Base-by-base conservation (phyloP, 2,329 filamentous ascomycete genomes). In the Paracoccidioides lutzii region DNA sequence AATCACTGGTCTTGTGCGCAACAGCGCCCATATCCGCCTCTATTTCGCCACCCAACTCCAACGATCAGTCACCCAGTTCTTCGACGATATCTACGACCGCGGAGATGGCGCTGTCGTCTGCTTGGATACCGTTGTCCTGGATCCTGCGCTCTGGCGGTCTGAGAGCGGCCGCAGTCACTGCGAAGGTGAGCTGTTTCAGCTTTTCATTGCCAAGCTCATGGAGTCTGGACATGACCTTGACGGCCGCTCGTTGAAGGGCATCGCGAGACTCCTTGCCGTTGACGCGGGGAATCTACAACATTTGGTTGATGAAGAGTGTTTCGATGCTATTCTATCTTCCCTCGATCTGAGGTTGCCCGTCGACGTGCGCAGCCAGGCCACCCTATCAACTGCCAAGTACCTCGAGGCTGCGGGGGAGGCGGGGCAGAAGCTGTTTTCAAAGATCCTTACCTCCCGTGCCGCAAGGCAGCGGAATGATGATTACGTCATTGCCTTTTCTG, bases 401-500 rank as follows among this genome's bases (percentile, higher is more conserved):
- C 79, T 96, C 59, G 87, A 91, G 68, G 82, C 84, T 33, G 83
- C 87, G 3, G 82, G 82, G 54, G 81, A 90, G 10, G 78, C 81
- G 5, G 88, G 89, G 3, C 78, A 83, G 60, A 77, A 81, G 61
- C 80, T 84, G 61, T 81, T 96, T 52, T 80, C 81, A 4, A 79
- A 80, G 4, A 91, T 93, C 68, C 87, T 96, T 67, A 83, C 83
- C 54, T 76, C 80, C 14, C 82, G 85, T 54, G 77, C 95, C 14
- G 74, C 80, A 61, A 83, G 85, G 60, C 84, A 84, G 53, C 91
- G 86, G 30, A 88, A 90, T 60, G 90, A 96, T 64, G 88, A 95
- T 69, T 82, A 94, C 61, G 88, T 95, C 55, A 78, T 93, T 52
- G 90, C 90, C 5, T 97, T 96, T 69, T 97, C 90, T 54, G 90